These are phyloP conservation scores for Tetrahymena borealis DNA, from an alignment of 73 alveolate genomes.

Conservation along the genomic window DNA sequence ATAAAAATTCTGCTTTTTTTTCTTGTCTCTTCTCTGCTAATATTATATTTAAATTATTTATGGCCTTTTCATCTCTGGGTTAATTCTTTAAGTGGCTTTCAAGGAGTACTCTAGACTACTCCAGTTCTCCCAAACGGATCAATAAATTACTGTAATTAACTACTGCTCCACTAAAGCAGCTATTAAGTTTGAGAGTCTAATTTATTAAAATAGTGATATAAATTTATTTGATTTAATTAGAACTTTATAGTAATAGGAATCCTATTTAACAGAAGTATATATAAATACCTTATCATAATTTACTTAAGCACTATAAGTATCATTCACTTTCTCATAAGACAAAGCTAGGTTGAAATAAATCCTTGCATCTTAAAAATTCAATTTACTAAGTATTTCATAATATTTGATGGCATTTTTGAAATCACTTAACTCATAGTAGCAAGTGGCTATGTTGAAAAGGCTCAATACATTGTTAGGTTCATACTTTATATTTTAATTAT, in stretches of 20 bases:
- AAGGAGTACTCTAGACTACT: background rate
- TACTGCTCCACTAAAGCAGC: background rate
- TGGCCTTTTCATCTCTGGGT: background rate
- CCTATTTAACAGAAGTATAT: too few relatives aligned
- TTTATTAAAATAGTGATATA: background rate
- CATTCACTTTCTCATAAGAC: background rate
- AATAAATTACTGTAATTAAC: background rate
- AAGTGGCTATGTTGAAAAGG: background rate
- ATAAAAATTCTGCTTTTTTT: background rate
- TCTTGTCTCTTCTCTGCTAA: background rate
- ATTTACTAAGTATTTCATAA: background rate
- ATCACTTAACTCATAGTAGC: background rate
- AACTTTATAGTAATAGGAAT: too few relatives aligned
- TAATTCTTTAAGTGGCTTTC: background rate
- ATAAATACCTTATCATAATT: background rate
- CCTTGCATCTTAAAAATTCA: background rate
- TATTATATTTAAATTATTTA: background rate
- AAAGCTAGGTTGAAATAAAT: background rate
- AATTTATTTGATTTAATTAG: background rate
- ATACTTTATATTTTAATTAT: background rate
- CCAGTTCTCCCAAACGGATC: background rate
- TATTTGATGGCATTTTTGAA: background rate
- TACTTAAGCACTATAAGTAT: background rate
- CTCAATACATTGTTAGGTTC: background rate
- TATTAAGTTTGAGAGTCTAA: background rate